Evolutionary conservation across 2,329 filamentous ascomycete species (phyloP), one percentile per base, ranked within the genome.

Genomic region (Microsporum ferrugineum): DNA sequence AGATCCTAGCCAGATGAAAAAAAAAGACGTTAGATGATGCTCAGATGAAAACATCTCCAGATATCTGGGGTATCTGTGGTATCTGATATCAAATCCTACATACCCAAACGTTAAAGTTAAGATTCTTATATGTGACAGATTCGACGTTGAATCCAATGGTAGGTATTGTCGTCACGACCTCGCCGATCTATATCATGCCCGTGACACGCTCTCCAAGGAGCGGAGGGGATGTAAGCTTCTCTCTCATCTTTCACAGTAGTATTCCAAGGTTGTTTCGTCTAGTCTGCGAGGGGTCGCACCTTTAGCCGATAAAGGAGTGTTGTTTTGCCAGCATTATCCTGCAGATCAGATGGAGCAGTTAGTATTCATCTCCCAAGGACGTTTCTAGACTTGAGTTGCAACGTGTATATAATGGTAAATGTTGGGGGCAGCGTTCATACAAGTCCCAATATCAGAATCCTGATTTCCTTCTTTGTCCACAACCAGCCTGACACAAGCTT

Each of bases 61-160:
- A 23, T 23, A 23, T 23, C 17, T 23, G 17, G 17, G 17, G 17
- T 23, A 23, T 23, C 17, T 23, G 17, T 1, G 17, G 17, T 23
- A 23, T 23, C 17, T 23, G 8, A 8, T 23, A 23, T 41, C 36
- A 31, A 43, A 12, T 27, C 6, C 10, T 29, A 29, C 85, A 61
- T 86, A 90, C 88, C 94, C 94, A 99, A 71, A 99, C 94, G 72
- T 97, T 97, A 75, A 99, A 95, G 76, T 96, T 96, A 64, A 99
- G 83, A 74, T 96, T 97, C 76, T 92, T 92, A 81, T 99, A 99
- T 69, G 91, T 94, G 66, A 99, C 94, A 27, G 91, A 96, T 78
- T 99, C 94, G 69, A 99, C 94, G 75, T 99, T 99, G 82, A 99
- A 99, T 64, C 94, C 94, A 75, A 99, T 97, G 60, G 94, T 99